Evolutionary conservation across 371 early-diverging fungal genomes (phyloP).

Genomic region (Mortierella sp.): DNA sequence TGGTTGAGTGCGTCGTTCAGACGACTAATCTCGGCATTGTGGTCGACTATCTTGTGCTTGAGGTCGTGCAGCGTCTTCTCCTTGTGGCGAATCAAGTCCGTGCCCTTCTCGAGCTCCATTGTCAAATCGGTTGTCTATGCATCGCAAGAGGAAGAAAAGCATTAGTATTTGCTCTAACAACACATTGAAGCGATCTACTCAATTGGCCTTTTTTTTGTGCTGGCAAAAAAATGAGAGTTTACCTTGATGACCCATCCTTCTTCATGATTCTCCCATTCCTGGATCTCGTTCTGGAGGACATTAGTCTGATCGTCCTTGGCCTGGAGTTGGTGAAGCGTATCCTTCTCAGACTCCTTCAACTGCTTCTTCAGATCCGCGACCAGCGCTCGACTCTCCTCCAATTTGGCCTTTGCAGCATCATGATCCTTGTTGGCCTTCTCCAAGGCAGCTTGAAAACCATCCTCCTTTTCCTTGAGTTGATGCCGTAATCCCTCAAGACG

Average conservation of each 20-base stretch:
- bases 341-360: conserved; percentile 18
- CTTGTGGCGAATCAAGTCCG: conserved; percentile 8
- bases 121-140: conserved; percentile 10
- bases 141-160: background rate
- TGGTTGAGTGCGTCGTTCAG: conserved; percentile 19
- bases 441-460: conserved; percentile 10
- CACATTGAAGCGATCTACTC: too few species aligned
- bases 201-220: too few species aligned
- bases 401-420: background rate
- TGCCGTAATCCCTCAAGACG: conserved; percentile 15
- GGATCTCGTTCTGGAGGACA: conserved; percentile 6
- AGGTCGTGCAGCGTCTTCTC: conserved; percentile 18
- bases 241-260: conserved; percentile 36
- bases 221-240: too few species aligned
- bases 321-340: background rate
- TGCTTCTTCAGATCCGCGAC: conserved; percentile 20
- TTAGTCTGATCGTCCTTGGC: conserved; percentile 15
- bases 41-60: conserved; percentile 8
- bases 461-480: conserved; percentile 20
- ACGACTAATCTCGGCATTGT: conserved; percentile 25
- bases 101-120: conserved; percentile 12
- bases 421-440: conserved; percentile 13
- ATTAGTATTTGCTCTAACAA: too few species aligned
- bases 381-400: conserved; percentile 12
- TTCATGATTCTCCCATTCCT: conserved; percentile 40